phyloP scores from a whole-genome alignment of 305 asterid genomes.

The Fraxinus paxiana region DNA sequence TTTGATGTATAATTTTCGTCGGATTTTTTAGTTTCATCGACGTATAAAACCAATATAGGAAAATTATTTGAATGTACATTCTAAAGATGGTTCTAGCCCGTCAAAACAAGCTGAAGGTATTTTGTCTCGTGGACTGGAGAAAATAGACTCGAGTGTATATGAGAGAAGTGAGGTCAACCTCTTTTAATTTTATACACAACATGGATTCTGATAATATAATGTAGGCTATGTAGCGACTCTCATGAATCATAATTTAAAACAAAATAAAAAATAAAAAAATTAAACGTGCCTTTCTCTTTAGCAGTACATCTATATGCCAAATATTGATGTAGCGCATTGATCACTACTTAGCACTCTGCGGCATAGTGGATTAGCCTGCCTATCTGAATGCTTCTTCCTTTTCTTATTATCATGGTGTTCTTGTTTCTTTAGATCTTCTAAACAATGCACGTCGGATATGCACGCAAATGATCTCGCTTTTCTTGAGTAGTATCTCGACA shows the following conservation, averaged over 20 bases:
- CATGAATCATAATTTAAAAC: not conserved
- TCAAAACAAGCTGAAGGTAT: conserved; percentile 62
- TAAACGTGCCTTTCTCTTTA: not conserved
- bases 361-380: not conserved
- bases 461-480: not conserved
- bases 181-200: not conserved
- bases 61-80: conserved; percentile 77
- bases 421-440: not conserved
- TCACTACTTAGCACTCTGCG: not conserved
- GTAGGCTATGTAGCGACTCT: not conserved
- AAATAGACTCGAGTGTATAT: not conserved
- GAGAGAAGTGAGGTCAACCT: not conserved
- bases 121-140: conserved; percentile 22
- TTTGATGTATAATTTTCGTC: not conserved
- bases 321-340: not conserved
- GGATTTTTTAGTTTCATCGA: not conserved
- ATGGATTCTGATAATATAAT: not conserved
- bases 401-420: not conserved
- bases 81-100: conserved; percentile 71
- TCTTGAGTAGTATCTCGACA: not conserved
- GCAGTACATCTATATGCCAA: not conserved
- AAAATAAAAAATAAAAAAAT: not conserved
- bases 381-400: not conserved
- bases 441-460: not conserved
- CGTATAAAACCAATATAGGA: conserved; percentile 28